Evolutionary conservation across 2,329 filamentous ascomycete genomes (phyloP).

Genomic region (Beauveria caledonica): DNA sequence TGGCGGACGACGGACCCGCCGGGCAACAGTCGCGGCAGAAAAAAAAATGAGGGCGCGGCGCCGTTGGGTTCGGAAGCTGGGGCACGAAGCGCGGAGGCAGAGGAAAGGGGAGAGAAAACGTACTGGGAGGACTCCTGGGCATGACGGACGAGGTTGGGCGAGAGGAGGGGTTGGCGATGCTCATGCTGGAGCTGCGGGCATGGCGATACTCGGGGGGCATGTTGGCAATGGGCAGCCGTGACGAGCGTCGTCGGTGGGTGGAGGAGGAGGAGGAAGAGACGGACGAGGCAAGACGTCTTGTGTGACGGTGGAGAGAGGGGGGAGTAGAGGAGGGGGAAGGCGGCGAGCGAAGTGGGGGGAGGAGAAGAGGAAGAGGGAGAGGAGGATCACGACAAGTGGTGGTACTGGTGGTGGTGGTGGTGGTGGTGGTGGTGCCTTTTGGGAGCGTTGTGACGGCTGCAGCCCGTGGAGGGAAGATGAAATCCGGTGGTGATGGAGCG

Average conservation of each 20-base stretch:
- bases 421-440: not conserved
- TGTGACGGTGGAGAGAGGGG: constrained; percentile 9
- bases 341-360: not conserved
- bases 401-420: not conserved
- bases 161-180: constrained; percentile 32
- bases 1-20: not conserved
- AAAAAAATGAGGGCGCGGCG: not conserved
- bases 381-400: not conserved
- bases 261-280: constrained; percentile 11
- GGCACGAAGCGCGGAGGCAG: not conserved
- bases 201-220: constrained; percentile 47
- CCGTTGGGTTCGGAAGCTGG: not conserved
- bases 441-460: no score
- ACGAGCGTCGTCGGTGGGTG: constrained; percentile 11
- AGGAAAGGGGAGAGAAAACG: constrained; percentile 21
- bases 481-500: not conserved
- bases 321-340: not conserved
- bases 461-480: no score
- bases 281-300: constrained; percentile 12
- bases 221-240: constrained; percentile 8
- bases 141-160: constrained; percentile 44
- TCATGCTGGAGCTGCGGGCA: constrained; percentile 50
- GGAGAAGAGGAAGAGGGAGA: not conserved
- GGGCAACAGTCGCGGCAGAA: not conserved
- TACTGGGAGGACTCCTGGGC: constrained; percentile 56